These are phyloP conservation scores for Grifola frondosa DNA, from an alignment of 1,284 basidiomycete species.

Conservation along the genomic window DNA sequence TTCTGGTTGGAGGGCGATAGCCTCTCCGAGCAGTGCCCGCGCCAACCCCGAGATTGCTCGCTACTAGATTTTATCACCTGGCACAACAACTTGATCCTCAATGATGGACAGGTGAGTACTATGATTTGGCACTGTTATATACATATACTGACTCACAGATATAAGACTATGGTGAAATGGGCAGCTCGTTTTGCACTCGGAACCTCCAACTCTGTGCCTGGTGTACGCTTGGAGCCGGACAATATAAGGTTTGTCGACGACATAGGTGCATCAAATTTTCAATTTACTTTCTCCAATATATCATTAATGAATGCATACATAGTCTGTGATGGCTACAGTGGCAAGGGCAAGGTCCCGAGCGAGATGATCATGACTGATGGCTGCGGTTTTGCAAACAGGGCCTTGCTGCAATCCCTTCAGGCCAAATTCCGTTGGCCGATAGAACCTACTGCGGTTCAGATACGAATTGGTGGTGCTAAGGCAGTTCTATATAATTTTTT, in stretches of 20 bases:
- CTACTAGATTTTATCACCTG: slow-evolving; percentile 34
- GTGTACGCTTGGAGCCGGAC: slow-evolving; percentile 25
- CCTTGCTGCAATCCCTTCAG: slow-evolving; percentile 29
- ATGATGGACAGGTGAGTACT: slow-evolving; percentile 33
- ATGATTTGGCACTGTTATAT: background rate
- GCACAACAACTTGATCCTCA: slow-evolving; percentile 35
- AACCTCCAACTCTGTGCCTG: slow-evolving; percentile 42
- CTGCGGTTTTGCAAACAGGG: slow-evolving; percentile 39
- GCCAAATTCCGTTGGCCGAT: slow-evolving; percentile 29
- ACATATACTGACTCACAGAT: background rate
- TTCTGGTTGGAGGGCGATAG: too few relatives aligned
- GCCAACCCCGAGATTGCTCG: slow-evolving; percentile 7
- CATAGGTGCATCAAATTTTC: slow-evolving; percentile 27
- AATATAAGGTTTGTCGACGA: slow-evolving; percentile 31
- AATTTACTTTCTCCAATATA: slow-evolving; percentile 19
- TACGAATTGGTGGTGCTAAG: slow-evolving; percentile 39
- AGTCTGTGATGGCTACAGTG: slow-evolving; percentile 17
- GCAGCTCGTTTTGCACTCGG: slow-evolving; percentile 38
- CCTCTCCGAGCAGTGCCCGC: too few relatives aligned
- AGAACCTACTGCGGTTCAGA: slow-evolving; percentile 41
- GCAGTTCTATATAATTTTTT: slow-evolving; percentile 14
- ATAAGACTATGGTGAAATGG: slow-evolving; percentile 42
- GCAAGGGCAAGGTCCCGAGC: slow-evolving; percentile 28
- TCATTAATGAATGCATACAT: slow-evolving; percentile 2
- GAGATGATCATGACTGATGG: slow-evolving; percentile 46